phyloP scores from a whole-genome alignment of 2,329 filamentous ascomycete genomes.

The Trichoderma sp. region DNA sequence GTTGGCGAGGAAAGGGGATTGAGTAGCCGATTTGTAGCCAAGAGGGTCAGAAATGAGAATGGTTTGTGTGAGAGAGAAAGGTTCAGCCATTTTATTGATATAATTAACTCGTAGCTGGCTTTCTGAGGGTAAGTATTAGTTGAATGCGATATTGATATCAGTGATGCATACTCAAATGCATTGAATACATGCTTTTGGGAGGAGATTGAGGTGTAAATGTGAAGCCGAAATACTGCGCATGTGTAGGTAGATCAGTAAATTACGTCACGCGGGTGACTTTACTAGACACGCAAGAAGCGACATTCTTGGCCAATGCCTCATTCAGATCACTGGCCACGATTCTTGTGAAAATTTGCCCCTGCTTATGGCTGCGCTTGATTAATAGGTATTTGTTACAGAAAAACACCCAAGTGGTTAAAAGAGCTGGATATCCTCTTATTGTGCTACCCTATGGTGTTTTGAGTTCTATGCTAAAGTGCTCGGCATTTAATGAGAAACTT shows the following conservation, averaged over 20 bases:
- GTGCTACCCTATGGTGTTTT: neutral
- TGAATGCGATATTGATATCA: neutral
- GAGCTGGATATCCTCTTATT: neutral
- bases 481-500: neutral
- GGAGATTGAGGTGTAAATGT: neutral
- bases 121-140: neutral
- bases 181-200: neutral
- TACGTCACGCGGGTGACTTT: neutral
- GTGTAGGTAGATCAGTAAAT: neutral
- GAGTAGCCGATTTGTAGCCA: conserved; percentile 58
- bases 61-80: conserved; percentile 54
- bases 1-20: conserved; percentile 64
- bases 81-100: neutral
- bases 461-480: neutral
- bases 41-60: conserved; percentile 52
- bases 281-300: neutral
- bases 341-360: neutral
- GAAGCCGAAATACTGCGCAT: neutral
- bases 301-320: neutral
- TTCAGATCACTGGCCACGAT: neutral
- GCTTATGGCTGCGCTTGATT: neutral
- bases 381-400: neutral
- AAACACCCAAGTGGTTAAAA: neutral
- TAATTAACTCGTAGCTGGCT: neutral
- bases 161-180: neutral